Base-by-base conservation (phyloP, 345 rosid genomes). In the Mercurialis annua region DNA sequence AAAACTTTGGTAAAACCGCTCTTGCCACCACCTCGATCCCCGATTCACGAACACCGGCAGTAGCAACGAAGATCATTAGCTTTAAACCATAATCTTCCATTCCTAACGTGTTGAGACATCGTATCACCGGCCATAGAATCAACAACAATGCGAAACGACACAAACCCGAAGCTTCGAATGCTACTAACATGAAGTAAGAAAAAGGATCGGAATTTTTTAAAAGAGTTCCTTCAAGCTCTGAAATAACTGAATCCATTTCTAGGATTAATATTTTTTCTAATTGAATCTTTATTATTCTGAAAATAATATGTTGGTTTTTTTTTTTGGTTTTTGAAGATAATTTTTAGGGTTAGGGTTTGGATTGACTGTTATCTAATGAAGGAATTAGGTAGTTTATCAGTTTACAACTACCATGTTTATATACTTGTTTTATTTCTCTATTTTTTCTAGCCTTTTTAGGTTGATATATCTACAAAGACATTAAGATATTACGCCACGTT, bases 1-100 rank as follows among this genome's bases (percentile, higher is more conserved):
- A 90, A 65, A 92, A 92, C 77, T 90, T 92, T 0, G 98, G 97
- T 76, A 90, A 62, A 34, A 92, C 97, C 0, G 98, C 98, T 68
- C 98, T 76, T 14, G 97, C 89, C 60, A 92, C 92, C 1, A 92
- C 83, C 66, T 87, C 82, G 15, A 92, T 86, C 82, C 88, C 98
- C 23, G 87, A 74, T 67, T 51, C 82, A 0, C 65, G 74, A 10
- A 90, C 70, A 7, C 97, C 96, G 0, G 62, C 86, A 12, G 89
- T 85, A 29, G 97, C 77, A 8, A 81, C 84, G 40, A 92, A 90
- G 48, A 88, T 71, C 90, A 85, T 87, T 20, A 92, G 27, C 78
- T 74, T 90, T 36, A 88, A 80, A 53, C 87, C 92, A 1, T 11
- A 11, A 16, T 84, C 85, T 2, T 53, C 79, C 74, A 77, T 56